phyloP scores from a whole-genome alignment of 2,329 filamentous ascomycete genomes.

The Drechmeria coniospora region DNA sequence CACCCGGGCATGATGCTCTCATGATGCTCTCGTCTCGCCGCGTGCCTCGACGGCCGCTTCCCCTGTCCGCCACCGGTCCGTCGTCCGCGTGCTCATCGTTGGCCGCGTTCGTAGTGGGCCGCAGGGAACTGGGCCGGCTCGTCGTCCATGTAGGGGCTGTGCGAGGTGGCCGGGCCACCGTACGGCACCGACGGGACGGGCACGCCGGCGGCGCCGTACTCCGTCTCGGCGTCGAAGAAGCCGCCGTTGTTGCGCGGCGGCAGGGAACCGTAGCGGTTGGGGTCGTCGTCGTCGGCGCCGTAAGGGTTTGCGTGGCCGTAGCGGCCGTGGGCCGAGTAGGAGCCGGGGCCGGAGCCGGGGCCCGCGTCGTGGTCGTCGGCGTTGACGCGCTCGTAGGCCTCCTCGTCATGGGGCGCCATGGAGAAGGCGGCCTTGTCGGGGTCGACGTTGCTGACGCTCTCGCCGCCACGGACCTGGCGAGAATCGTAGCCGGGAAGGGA shows the following conservation, averaged over 20 bases:
- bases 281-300: conserved; percentile 23
- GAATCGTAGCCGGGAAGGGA: conserved; percentile 46
- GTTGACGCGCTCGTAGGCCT: conserved; percentile 47
- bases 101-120: conserved; percentile 39
- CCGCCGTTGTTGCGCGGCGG: conserved; percentile 22
- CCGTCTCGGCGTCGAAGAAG: conserved; percentile 35
- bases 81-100: conserved; percentile 14
- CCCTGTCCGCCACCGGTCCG: conserved; percentile 4
- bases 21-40: too few species aligned
- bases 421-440: conserved; percentile 56
- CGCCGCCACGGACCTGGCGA: conserved; percentile 22
- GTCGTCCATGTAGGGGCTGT: conserved; percentile 29
- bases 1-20: too few species aligned
- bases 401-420: conserved; percentile 50
- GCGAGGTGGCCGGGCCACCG: conserved; percentile 19
- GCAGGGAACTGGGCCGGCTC: conserved; percentile 38
- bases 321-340: conserved; percentile 13
- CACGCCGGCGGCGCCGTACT: conserved; percentile 22
- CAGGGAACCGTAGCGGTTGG: conserved; percentile 22
- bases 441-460: conserved; percentile 40
- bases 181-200: conserved; percentile 10
- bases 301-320: conserved; percentile 24
- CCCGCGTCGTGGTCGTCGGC: conserved; percentile 35
- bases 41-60: conserved; percentile 4
- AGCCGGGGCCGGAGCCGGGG: conserved; percentile 16